A percentile compares a stretch with the other conserved stretches of the same genome.
These are phyloP conservation scores for Setaria viridis DNA, from an alignment of 202 grass and related monocot species.

Conservation along the genomic window DNA sequence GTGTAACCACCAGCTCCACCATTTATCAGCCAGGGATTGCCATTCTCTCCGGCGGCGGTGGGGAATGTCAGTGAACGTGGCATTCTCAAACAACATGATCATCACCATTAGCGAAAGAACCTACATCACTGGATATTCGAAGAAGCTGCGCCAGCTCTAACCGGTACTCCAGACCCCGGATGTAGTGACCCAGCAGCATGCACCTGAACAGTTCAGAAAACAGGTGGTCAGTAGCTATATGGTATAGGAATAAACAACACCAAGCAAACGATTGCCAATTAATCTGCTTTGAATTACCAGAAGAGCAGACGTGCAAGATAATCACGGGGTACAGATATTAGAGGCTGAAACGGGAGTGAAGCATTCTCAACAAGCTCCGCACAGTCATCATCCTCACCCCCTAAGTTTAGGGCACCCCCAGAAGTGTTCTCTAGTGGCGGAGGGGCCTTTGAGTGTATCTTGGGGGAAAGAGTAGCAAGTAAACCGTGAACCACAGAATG, in stretches of 20 bases:
- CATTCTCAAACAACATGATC: slow-evolving; percentile 48
- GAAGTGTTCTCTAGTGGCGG: slow-evolving; percentile 53
- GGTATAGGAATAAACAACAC: not conserved
- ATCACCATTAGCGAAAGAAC: slow-evolving; percentile 49
- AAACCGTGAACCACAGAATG: slow-evolving; percentile 89
- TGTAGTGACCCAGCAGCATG: slow-evolving; percentile 95
- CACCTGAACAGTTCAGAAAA: slow-evolving; percentile 63
- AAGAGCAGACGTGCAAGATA: slow-evolving; percentile 95
- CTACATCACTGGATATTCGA: slow-evolving; percentile 60
- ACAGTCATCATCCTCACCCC: slow-evolving; percentile 69
- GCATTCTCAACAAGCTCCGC: slow-evolving; percentile 81
- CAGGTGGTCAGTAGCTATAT: slow-evolving; percentile 22
- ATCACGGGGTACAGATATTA: slow-evolving; percentile 89
- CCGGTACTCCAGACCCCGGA: slow-evolving; percentile 89
- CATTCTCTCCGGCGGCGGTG: not conserved
- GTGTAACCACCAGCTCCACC: not conserved
- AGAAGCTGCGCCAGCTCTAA: slow-evolving; percentile 80
- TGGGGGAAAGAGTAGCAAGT: slow-evolving; percentile 90
- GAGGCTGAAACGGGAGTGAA: slow-evolving; percentile 80
- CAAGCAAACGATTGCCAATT: not conserved
- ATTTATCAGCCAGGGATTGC: slow-evolving; percentile 22
- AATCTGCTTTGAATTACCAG: slow-evolving; percentile 65
- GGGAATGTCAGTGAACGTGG: slow-evolving; percentile 9
- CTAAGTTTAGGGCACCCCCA: slow-evolving; percentile 58
- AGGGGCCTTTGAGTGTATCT: slow-evolving; percentile 76